Evolutionary conservation across 139 green algal species (phyloP).

Genomic region (Edaphochlamys debaryana): DNA sequence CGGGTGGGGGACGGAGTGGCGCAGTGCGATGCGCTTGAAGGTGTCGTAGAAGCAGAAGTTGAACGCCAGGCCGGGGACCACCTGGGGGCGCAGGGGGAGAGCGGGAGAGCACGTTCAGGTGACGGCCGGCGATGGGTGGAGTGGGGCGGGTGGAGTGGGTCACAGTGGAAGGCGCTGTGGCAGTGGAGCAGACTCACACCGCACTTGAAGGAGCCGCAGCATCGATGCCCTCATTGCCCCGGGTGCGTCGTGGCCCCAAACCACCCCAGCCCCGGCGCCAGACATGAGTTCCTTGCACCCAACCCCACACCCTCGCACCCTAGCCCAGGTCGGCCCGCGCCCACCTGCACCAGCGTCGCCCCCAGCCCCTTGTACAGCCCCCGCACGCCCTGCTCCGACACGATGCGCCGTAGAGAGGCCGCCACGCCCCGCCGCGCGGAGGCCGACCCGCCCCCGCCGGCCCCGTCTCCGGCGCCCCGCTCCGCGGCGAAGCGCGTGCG

Average conservation of each 20-base stretch:
- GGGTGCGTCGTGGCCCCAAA: too few species aligned
- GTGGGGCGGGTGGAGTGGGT: too few species aligned
- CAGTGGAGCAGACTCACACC: too few species aligned
- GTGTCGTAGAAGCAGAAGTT: conserved; percentile 94
- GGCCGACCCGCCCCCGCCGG: not conserved
- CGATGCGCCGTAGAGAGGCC: conserved; percentile 76
- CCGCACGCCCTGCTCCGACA: conserved; percentile 78
- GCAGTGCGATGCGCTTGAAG: conserved; percentile 31
- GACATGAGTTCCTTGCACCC: too few species aligned
- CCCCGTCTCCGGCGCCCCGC: not conserved
- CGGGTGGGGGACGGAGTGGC: not conserved
- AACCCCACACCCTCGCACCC: too few species aligned
- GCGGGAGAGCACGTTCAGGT: not conserved
- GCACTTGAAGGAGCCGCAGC: too few species aligned
- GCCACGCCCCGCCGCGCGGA: conserved; percentile 85
- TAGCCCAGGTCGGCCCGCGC: too few species aligned
- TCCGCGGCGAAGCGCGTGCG: conserved; percentile 89
- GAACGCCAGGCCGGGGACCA: conserved; percentile 87
- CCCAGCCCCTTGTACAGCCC: conserved; percentile 94
- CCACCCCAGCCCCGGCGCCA: too few species aligned
- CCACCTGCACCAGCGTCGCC: conserved; percentile 88
- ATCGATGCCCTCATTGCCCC: too few species aligned
- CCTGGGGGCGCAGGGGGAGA: conserved; percentile 53
- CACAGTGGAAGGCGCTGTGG: too few species aligned
- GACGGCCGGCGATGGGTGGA: too few species aligned